These are phyloP conservation scores for Solanum etuberosum DNA, from an alignment of 257 asterid genomes.

Conservation along the genomic window DNA sequence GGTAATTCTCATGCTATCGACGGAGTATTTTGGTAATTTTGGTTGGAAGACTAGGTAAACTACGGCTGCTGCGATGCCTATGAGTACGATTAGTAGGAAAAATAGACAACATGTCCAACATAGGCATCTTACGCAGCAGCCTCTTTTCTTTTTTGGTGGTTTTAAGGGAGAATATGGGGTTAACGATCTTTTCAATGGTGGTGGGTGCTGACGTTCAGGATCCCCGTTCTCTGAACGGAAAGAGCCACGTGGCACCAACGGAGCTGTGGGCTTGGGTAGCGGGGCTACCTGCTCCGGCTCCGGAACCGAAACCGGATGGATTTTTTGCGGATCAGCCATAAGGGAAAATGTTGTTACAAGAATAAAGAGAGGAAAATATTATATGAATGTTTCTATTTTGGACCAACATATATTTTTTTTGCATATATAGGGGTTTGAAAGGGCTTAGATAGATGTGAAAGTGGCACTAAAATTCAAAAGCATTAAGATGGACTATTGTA, in stretches of 20 bases:
- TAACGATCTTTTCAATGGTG: background rate
- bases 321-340: constrained; percentile 65
- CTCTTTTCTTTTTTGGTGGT: constrained; percentile 30
- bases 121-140: constrained; percentile 38
- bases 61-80: constrained; percentile 53
- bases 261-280: constrained; percentile 35
- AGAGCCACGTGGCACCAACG: constrained; percentile 43
- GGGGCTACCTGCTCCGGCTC: constrained; percentile 7
- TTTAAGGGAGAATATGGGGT: background rate
- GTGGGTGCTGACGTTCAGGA: constrained; percentile 28
- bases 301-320: constrained; percentile 64
- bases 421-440: background rate
- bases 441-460: background rate
- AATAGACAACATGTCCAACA: constrained; percentile 57
- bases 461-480: background rate
- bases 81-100: constrained; percentile 20
- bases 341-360: background rate
- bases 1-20: constrained; percentile 48
- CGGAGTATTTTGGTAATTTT: constrained; percentile 57
- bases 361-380: background rate
- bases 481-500: background rate
- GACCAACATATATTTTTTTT: background rate
- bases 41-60: constrained; percentile 64
- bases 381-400: background rate
- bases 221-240: constrained; percentile 64